phyloP scores from a whole-genome alignment of 2,329 filamentous ascomycete species.

The Stagonosporopsis tanaceti region DNA sequence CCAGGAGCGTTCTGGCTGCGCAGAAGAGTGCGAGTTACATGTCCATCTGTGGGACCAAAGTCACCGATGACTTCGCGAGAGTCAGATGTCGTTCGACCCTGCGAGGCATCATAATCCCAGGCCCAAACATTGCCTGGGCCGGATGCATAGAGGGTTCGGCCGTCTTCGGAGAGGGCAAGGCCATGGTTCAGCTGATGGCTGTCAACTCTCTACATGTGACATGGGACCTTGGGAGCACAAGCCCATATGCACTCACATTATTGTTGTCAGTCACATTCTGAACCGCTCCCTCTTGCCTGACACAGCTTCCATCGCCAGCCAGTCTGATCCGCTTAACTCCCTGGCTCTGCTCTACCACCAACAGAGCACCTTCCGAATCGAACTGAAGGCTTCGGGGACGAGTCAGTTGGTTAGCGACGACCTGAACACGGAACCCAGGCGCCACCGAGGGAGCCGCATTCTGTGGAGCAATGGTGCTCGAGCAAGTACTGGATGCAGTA shows the following conservation, averaged over 20 bases:
- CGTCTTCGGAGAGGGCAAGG: conserved; percentile 58
- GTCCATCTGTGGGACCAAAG: conserved; percentile 66
- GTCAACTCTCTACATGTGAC: conserved; percentile 3
- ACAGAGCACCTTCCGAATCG: conserved; percentile 56
- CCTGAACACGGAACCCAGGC: conserved; percentile 52
- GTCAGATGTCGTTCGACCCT: conserved; percentile 56
- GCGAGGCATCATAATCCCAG: conserved; percentile 69
- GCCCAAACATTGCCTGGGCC: conserved; percentile 65
- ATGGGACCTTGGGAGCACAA: background rate
- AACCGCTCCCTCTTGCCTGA: conserved; percentile 34
- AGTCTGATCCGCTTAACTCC: conserved; percentile 52
- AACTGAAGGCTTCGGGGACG: conserved; percentile 58
- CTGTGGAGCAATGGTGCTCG: conserved; percentile 45
- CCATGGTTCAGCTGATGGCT: conserved; percentile 59
- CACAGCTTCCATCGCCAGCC: conserved; percentile 39
- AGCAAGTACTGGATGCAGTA: conserved; percentile 39
- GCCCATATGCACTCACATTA: conserved; percentile 33
- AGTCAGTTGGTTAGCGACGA: conserved; percentile 57
- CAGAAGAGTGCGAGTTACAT: conserved; percentile 72
- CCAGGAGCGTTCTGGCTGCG: conserved; percentile 64
- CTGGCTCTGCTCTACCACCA: conserved; percentile 57
- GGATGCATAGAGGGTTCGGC: conserved; percentile 63
- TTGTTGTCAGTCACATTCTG: conserved; percentile 38
- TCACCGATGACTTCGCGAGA: conserved; percentile 65
- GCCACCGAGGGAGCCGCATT: conserved; percentile 54